Conservation (phyloP, 169 alveolate species). For the Eimeria acervulina region DNA sequence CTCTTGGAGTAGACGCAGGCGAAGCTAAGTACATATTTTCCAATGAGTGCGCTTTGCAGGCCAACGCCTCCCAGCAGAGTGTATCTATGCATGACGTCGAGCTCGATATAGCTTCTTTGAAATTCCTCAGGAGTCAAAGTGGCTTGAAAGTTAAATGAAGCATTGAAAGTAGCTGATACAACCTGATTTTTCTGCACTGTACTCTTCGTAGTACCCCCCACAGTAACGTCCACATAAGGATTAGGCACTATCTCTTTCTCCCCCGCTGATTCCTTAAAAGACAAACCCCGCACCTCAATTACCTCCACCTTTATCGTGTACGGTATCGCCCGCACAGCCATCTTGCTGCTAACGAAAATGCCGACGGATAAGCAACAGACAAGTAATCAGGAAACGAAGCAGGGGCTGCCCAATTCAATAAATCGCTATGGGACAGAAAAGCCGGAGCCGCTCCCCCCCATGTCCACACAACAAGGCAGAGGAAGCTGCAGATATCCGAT, state of each 20-base stretch:
- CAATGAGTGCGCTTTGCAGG: slow-evolving; percentile 86
- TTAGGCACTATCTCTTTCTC: slow-evolving; percentile 86
- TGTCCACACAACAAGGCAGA: background rate
- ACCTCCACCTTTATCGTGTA: slow-evolving; percentile 86
- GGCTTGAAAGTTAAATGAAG: slow-evolving; percentile 86
- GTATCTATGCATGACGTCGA: slow-evolving; percentile 87
- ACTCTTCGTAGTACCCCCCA: slow-evolving; percentile 84
- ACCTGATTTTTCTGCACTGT: slow-evolving; percentile 86
- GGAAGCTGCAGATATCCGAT: no score
- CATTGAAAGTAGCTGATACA: slow-evolving; percentile 84
- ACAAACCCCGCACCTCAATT: slow-evolving; percentile 85
- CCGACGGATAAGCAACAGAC: background rate
- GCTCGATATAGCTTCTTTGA: slow-evolving; percentile 84
- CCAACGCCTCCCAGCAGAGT: slow-evolving; percentile 79
- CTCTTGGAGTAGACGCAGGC: slow-evolving; percentile 84
- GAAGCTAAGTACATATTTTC: slow-evolving; percentile 86
- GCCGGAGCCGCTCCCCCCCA: background rate
- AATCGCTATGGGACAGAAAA: background rate
- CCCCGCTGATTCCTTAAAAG: slow-evolving; percentile 83
- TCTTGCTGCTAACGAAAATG: background rate
- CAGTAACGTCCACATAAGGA: slow-evolving; percentile 87
- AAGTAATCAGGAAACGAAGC: background rate
- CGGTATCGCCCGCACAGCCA: slow-evolving; percentile 83
- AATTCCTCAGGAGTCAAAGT: slow-evolving; percentile 85
- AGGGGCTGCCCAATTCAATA: background rate